A percentile compares a stretch with the other conserved stretches of the same genome.
These are phyloP conservation scores for Rhizopogon roseolus DNA, from an alignment of 768 basidiomycete genomes.

Conservation along the genomic window DNA sequence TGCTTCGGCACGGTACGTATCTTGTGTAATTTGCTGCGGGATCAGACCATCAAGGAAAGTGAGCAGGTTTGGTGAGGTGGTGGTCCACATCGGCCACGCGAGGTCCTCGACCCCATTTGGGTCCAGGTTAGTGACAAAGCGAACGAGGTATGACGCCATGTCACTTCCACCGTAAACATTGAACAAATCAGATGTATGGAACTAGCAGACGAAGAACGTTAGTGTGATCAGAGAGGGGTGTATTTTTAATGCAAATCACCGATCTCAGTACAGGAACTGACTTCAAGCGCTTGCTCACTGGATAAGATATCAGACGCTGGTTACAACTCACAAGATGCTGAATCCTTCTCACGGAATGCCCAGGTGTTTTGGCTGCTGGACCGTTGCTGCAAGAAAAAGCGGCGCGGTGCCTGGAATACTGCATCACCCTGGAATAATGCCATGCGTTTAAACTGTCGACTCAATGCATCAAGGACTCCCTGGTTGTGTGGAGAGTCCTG, in stretches of 20 bases:
- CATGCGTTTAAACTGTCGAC: constrained; percentile 47
- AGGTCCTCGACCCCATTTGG: constrained; percentile 13
- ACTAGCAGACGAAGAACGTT: background rate
- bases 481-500: constrained; percentile 54
- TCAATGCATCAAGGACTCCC: constrained; percentile 35
- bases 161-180: constrained; percentile 1
- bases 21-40: constrained; percentile 10
- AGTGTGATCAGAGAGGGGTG: background rate
- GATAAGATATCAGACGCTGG: background rate
- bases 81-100: constrained; percentile 18
- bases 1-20: constrained; percentile 16
- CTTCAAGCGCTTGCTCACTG: constrained; percentile 3
- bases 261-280: background rate
- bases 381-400: constrained; percentile 37
- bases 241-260: background rate
- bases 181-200: constrained; percentile 2
- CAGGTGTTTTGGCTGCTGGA: constrained; percentile 35
- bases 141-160: constrained; percentile 15
- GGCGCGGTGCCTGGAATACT: constrained; percentile 45
- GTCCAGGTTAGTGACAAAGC: constrained; percentile 19
- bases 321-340: too few species aligned
- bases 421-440: constrained; percentile 47
- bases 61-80: constrained; percentile 9
- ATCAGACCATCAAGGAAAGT: constrained; percentile 16
- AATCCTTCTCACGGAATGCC: constrained; percentile 2